Conservation (phyloP, 1,139 yeast species). For the Debaryomyces subglobosus region DNA sequence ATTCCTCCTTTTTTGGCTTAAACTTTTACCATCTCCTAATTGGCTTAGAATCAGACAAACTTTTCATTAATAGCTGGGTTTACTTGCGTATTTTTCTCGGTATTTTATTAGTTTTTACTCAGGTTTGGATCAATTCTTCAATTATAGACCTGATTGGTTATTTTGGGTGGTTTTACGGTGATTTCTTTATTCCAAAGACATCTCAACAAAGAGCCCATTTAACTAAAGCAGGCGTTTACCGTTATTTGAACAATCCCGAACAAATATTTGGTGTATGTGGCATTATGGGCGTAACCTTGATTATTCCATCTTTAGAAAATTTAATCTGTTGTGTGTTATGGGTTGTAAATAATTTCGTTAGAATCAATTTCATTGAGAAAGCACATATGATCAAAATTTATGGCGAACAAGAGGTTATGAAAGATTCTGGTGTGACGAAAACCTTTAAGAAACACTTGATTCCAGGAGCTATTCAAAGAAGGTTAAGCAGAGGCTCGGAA, state of each 20-base stretch:
- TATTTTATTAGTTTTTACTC: conserved; percentile 55
- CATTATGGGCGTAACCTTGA: conserved; percentile 74
- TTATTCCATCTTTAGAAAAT: conserved; percentile 62
- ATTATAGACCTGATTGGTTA: conserved; percentile 78
- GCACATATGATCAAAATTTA: conserved; percentile 80
- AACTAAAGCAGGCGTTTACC: conserved; percentile 82
- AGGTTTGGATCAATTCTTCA: conserved; percentile 72
- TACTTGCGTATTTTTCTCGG: conserved; percentile 66
- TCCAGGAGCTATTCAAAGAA: conserved; percentile 44
- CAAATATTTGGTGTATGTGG: conserved; percentile 83
- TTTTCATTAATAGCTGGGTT: conserved; percentile 41
- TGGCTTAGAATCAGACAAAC: conserved; percentile 20
- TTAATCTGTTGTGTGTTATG: conserved; percentile 61
- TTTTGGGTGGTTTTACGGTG: conserved; percentile 91
- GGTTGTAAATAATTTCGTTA: conserved; percentile 67
- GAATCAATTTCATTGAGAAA: conserved; percentile 76
- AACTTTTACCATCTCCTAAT: conserved; percentile 35
- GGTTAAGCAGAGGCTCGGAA: conserved; percentile 24
- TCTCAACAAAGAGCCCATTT: conserved; percentile 47
- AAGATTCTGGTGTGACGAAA: conserved; percentile 70
- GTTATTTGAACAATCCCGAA: conserved; percentile 85
- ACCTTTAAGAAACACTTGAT: conserved; percentile 58
- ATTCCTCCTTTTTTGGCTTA: conserved; percentile 48
- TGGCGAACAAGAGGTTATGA: conserved; percentile 62
- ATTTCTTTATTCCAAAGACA: conserved; percentile 67